Evolutionary conservation across 441 rosid species (phyloP), one percentile per base, ranked within the genome.

Genomic region (Corymbia calophylla): DNA sequence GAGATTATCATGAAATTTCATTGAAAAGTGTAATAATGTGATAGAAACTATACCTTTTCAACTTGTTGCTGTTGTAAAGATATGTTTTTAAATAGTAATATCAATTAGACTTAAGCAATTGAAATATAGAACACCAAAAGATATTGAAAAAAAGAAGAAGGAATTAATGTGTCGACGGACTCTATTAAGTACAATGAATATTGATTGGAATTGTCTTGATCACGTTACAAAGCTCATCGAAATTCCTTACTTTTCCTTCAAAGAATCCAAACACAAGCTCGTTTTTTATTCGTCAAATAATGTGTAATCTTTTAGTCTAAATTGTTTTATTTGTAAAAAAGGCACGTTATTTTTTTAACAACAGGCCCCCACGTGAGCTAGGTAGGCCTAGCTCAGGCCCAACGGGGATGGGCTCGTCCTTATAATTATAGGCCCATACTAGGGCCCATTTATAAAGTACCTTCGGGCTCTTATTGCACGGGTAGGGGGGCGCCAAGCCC

Each of bases 131-230:
- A 64, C 39, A 2, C 21, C 21, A 4, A 64, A 64, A 64, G 39
- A 16, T 64, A 64, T 64, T 64, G 5, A 12, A 64, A 60, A 62
- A n/a, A 7, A 64, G n/a, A n/a, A n/a, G n/a, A 64, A 64, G 7
- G 29, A 64, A n/a, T 64, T n/a, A 64, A n/a, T 64, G 73, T n/a
- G 39, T n/a, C 1, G 32, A 8, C 0, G 10, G 32, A 7, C 21
- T 7, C 11, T 31, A 0, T 16, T 31, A 0, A 21, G 4, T n/a
- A 31, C 73, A 66, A 0, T 15, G 3, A 31, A 66, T n/a, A 39
- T 4, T 9, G 5, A 66, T 31, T 8, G 73, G 21, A 15, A 31
- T 66, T 31, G 73, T 4, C 39, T 66, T n/a, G 73, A 66, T 66
- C 21, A 1, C 32, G 39, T 31, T 66, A 66, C 21, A 31, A 66